A percentile compares a stretch with the other conserved stretches of the same genome.
Evolutionary conservation across 75 land plant genomes (phyloP).

Genomic region (Cunninghamia lanceolata): DNA sequence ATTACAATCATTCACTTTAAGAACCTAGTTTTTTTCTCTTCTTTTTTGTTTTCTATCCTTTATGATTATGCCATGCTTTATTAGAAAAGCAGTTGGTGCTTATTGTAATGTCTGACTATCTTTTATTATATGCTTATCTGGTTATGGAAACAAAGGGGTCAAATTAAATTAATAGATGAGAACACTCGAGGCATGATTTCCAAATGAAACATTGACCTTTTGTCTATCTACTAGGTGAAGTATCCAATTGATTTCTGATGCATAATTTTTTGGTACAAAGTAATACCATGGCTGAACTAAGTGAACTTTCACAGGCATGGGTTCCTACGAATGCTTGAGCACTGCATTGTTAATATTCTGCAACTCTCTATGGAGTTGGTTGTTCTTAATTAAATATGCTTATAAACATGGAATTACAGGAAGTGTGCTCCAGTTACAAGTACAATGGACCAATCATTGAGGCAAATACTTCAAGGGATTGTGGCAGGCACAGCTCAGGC

Average conservation of each 20-base stretch:
- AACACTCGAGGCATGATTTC: neutral
- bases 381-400: neutral
- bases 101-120: neutral
- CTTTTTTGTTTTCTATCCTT: neutral
- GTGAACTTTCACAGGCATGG: neutral
- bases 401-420: slow-evolving; percentile 5
- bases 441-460: slow-evolving; percentile 8
- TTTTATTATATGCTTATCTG: neutral
- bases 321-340: neutral
- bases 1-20: neutral
- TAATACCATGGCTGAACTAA: neutral
- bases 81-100: neutral
- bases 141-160: neutral
- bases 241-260: neutral
- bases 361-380: too few relatives aligned
- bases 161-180: neutral
- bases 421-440: neutral
- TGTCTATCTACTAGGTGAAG: neutral
- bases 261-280: neutral
- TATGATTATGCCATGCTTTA: neutral
- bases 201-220: neutral
- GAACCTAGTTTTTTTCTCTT: neutral
- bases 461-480: slow-evolving; percentile 1
- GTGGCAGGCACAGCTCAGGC: slow-evolving; percentile 15
- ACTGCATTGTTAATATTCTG: neutral